Conservation (phyloP, 1,284 basidiomycete species). For the Fistulinella staudtii region DNA sequence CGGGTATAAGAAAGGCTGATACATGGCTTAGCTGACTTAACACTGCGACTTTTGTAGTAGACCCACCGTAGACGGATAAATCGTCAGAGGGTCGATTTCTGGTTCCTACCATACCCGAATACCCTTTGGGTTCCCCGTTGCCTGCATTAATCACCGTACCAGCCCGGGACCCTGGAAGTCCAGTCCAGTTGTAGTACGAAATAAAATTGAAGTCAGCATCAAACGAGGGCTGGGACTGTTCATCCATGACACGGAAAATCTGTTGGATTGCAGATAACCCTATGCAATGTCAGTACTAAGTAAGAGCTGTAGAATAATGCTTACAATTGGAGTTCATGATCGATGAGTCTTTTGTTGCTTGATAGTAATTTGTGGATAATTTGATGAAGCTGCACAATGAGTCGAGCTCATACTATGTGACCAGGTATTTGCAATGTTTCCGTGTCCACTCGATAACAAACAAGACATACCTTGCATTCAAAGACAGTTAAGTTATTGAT, state of each 20-base stretch:
- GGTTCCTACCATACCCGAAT: slow-evolving; percentile 64
- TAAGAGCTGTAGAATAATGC: slow-evolving; percentile 13
- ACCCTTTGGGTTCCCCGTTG: slow-evolving; percentile 65
- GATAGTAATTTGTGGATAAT: slow-evolving; percentile 67
- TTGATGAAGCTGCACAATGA: slow-evolving; percentile 75
- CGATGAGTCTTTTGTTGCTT: slow-evolving; percentile 62
- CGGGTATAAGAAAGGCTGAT: slow-evolving; percentile 67
- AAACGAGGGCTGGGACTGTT: slow-evolving; percentile 71
- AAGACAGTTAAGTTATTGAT: slow-evolving; percentile 67
- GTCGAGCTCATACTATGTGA: slow-evolving; percentile 65
- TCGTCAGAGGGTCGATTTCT: slow-evolving; percentile 77
- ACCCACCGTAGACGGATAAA: slow-evolving; percentile 59
- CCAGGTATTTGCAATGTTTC: not conserved
- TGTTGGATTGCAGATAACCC: slow-evolving; percentile 68
- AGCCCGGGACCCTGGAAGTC: slow-evolving; percentile 52
- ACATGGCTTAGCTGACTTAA: not conserved
- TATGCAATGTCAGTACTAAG: slow-evolving; percentile 23
- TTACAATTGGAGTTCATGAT: slow-evolving; percentile 69
- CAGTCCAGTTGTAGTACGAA: slow-evolving; percentile 79
- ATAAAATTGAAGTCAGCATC: slow-evolving; percentile 67
- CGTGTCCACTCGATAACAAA: not conserved
- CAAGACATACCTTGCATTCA: slow-evolving; percentile 63
- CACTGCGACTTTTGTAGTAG: not conserved
- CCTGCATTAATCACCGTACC: slow-evolving; percentile 63
- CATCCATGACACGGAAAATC: slow-evolving; percentile 70